Conservation (phyloP, 2,329 filamentous ascomycete species). For the Pleurostoma richardsiae region DNA sequence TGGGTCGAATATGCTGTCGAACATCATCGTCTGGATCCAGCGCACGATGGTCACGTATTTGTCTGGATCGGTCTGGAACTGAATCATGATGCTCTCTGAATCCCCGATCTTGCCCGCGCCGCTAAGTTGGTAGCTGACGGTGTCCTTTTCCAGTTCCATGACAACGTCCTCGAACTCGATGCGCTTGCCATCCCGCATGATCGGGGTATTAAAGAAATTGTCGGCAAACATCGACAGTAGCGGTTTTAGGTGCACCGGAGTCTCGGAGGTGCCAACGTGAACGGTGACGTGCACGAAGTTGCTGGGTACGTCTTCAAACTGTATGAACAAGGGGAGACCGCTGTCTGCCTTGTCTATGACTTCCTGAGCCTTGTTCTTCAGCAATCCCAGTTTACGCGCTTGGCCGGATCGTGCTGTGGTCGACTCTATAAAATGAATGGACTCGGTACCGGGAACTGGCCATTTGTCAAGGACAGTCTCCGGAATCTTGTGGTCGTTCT, state of each 20-base stretch:
- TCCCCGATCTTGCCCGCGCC: slow-evolving; percentile 67
- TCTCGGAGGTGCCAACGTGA: slow-evolving; percentile 69
- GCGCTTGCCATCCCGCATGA: slow-evolving; percentile 68
- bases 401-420: slow-evolving; percentile 77
- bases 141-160: slow-evolving; percentile 85
- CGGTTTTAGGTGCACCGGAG: slow-evolving; percentile 80
- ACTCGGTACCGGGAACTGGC: slow-evolving; percentile 77
- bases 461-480: slow-evolving; percentile 75
- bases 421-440: slow-evolving; percentile 91
- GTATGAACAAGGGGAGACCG: slow-evolving; percentile 77
- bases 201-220: slow-evolving; percentile 92
- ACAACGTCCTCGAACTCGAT: slow-evolving; percentile 91
- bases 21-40: slow-evolving; percentile 83
- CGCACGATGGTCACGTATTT: slow-evolving; percentile 79
- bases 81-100: slow-evolving; percentile 73
- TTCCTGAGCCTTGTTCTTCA: slow-evolving; percentile 66
- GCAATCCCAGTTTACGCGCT: slow-evolving; percentile 65
- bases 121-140: slow-evolving; percentile 74
- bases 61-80: slow-evolving; percentile 80
- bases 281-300: slow-evolving; percentile 87
- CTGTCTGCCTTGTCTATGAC: slow-evolving; percentile 64
- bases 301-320: slow-evolving; percentile 90
- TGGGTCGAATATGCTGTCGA: slow-evolving; percentile 82
- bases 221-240: slow-evolving; percentile 79
- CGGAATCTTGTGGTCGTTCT: slow-evolving; percentile 86